These are phyloP conservation scores for Agaricus blazei DNA, from an alignment of 768 basidiomycete species.

Conservation along the genomic window DNA sequence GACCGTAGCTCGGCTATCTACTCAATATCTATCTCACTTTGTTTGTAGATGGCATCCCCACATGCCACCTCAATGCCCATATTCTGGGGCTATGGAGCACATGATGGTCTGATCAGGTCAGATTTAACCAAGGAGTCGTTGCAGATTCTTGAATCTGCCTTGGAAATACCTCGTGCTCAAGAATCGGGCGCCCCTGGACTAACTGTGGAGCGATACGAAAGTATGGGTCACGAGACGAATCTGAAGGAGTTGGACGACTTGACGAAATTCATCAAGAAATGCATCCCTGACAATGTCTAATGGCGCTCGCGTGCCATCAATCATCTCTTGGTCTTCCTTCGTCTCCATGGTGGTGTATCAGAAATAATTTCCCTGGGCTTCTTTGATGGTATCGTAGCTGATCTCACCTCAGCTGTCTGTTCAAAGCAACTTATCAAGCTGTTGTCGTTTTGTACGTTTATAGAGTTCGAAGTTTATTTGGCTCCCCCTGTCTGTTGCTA, in stretches of 20 bases:
- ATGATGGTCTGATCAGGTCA: constrained; percentile 68
- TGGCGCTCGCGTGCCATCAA: neutral
- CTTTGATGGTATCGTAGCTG: constrained; percentile 1
- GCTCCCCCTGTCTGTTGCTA: neutral
- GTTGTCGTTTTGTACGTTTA: neutral
- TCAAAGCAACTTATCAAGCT: neutral
- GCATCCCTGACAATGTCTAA: constrained; percentile 29
- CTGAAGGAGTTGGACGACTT: constrained; percentile 67
- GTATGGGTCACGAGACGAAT: constrained; percentile 62
- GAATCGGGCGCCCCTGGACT: constrained; percentile 46
- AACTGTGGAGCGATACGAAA: constrained; percentile 61
- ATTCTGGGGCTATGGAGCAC: constrained; percentile 83
- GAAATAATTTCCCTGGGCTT: neutral
- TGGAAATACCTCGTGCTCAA: constrained; percentile 45
- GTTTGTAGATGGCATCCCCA: constrained; percentile 51
- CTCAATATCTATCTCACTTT: constrained; percentile 2
- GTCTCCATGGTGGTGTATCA: neutral
- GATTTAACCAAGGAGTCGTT: constrained; percentile 49
- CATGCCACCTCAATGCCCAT: constrained; percentile 62
- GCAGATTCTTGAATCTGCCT: constrained; percentile 46
- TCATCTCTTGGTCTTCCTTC: neutral
- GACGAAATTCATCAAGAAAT: constrained; percentile 62
- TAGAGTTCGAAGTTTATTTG: constrained; percentile 1
- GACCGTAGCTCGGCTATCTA: neutral
- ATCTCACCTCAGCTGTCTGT: neutral